These are phyloP conservation scores for Scutellaria baicalensis DNA, from an alignment of 257 asterid genomes.

Conservation along the genomic window DNA sequence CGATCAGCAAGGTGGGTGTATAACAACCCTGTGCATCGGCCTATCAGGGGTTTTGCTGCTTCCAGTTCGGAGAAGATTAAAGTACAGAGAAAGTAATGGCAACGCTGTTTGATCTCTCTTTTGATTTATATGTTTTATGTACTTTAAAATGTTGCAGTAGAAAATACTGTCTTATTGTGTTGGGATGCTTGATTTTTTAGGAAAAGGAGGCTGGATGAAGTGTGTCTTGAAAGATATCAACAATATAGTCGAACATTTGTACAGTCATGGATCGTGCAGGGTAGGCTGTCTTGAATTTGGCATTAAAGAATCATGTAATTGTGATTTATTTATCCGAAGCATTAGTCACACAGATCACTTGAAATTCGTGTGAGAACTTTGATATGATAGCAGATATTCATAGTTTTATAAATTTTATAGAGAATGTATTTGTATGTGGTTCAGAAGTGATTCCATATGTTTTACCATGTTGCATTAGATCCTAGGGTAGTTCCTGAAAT, in stretches of 20 bases:
- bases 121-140: neutral
- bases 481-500: neutral
- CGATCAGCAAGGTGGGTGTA: conserved; percentile 41
- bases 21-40: conserved; percentile 15
- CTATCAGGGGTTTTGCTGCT: conserved; percentile 52
- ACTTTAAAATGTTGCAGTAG: neutral
- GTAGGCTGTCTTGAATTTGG: conserved; percentile 25
- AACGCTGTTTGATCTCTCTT: conserved; percentile 4
- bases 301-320: neutral
- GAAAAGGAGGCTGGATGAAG: conserved; percentile 87
- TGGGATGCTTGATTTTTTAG: conserved; percentile 27
- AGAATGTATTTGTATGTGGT: neutral
- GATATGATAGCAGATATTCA: neutral
- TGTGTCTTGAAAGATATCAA: conserved; percentile 81
- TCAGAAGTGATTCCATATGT: neutral
- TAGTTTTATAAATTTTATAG: neutral
- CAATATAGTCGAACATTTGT: conserved; percentile 83
- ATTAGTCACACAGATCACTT: neutral
- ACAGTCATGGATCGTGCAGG: conserved; percentile 96
- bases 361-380: neutral
- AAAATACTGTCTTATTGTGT: neutral
- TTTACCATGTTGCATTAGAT: neutral
- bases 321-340: neutral
- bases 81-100: conserved; percentile 60
- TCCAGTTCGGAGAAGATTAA: conserved; percentile 44